phyloP scores from a whole-genome alignment of 2,329 filamentous ascomycete genomes.

The Aspergillus tanneri region DNA sequence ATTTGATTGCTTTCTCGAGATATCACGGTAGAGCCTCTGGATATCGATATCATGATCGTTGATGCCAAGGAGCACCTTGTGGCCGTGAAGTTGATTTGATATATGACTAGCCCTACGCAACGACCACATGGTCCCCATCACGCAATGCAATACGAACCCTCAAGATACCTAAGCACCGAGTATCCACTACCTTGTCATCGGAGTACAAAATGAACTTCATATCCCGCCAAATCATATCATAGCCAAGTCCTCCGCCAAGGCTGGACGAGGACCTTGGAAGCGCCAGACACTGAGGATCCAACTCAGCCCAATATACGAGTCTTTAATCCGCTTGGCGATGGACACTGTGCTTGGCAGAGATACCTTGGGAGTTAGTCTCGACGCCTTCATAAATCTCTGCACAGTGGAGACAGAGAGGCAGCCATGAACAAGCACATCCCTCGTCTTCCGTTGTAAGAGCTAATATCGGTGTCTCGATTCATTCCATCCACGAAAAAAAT shows the following conservation, averaged over 20 bases:
- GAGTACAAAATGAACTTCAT: not conserved
- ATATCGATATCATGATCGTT: not conserved
- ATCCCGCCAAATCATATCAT: not conserved
- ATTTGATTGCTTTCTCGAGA: not conserved
- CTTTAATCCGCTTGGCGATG: no score
- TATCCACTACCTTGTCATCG: no score
- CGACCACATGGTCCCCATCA: no score
- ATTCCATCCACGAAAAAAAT: not conserved
- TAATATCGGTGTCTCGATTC: not conserved
- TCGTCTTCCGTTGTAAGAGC: no score
- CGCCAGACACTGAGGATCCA: not conserved
- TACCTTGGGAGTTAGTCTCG: constrained; percentile 21
- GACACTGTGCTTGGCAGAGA: constrained; percentile 25
- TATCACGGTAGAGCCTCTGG: not conserved
- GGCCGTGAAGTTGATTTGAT: no score
- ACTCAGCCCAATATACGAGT: not conserved
- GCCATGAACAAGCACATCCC: not conserved
- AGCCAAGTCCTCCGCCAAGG: constrained; percentile 2
- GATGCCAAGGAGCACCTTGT: constrained; percentile 5
- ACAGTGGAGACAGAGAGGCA: not conserved
- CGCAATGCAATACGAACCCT: no score
- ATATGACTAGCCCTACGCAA: no score
- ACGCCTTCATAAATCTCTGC: constrained; percentile 4
- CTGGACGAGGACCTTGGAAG: constrained; percentile 23
- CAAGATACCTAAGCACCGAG: no score